Conservation (phyloP, 2,329 filamentous ascomycete genomes). For the Aspergillus melleus region DNA sequence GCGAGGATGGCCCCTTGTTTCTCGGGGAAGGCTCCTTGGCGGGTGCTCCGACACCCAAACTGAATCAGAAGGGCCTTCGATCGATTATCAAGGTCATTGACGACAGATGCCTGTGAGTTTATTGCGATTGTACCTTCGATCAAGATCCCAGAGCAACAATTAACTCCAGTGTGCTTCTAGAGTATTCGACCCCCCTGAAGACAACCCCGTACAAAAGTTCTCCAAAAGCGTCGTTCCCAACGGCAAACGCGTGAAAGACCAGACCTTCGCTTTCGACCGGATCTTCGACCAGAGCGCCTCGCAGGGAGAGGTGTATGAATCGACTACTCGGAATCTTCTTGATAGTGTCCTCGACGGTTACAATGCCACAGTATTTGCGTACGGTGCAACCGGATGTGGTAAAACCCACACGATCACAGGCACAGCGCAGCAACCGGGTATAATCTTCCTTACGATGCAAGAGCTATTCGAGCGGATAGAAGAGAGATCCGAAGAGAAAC, state of each 20-base stretch:
- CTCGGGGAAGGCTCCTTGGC: constrained; percentile 96
- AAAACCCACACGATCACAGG: constrained; percentile 98
- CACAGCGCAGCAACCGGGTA: constrained; percentile 87
- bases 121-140: not conserved
- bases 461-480: constrained; percentile 94
- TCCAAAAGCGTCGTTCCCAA: constrained; percentile 75
- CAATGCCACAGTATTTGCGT: constrained; percentile 98
- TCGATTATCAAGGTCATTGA: constrained; percentile 96
- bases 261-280: constrained; percentile 94
- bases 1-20: constrained; percentile 84
- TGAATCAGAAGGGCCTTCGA: constrained; percentile 81
- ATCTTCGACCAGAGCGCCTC: constrained; percentile 95
- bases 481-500: constrained; percentile 83
- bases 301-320: constrained; percentile 92
- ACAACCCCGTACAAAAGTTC: constrained; percentile 87
- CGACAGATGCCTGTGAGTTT: constrained; percentile 85
- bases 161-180: constrained; percentile 48
- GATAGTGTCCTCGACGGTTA: constrained; percentile 96
- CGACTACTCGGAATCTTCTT: constrained; percentile 83
- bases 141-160: constrained; percentile 3
- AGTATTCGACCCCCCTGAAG: constrained; percentile 95
- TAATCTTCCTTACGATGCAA: constrained; percentile 99
- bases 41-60: constrained; percentile 78
- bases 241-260: constrained; percentile 93
- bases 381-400: constrained; percentile 95